These are phyloP conservation scores for Lasiosphaeria ovina DNA, from an alignment of 495 filamentous ascomycete species.

Conservation along the genomic window DNA sequence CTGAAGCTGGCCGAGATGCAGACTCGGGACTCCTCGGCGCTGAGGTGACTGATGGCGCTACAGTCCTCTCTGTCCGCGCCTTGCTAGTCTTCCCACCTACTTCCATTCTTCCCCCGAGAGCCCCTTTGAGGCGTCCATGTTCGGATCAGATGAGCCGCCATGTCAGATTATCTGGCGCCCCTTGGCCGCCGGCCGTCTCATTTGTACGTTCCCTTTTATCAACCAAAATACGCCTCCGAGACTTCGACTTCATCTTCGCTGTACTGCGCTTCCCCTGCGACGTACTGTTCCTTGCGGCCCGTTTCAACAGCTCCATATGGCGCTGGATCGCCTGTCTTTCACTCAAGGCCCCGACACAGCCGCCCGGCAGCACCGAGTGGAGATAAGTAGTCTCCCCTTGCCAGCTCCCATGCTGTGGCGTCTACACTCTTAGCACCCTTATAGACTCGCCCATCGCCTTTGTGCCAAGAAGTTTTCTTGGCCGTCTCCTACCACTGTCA, in stretches of 20 bases:
- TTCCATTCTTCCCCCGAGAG: neutral
- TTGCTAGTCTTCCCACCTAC: neutral
- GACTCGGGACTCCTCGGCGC: neutral
- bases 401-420: constrained; percentile 4
- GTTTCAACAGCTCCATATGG: constrained; percentile 38
- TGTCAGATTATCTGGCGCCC: neutral
- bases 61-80: neutral
- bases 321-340: constrained; percentile 34
- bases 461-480: neutral
- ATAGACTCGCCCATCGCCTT: neutral
- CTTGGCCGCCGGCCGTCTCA: neutral
- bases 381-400: constrained; percentile 8
- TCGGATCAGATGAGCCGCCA: neutral
- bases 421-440: constrained; percentile 5
- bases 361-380: neutral
- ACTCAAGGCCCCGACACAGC: constrained; percentile 8
- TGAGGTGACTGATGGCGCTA: neutral
- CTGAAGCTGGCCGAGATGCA: neutral
- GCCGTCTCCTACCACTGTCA: constrained; percentile 4
- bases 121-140: neutral
- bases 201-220: neutral
- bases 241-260: neutral
- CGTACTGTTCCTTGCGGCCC: constrained; percentile 28
- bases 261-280: constrained; percentile 24
- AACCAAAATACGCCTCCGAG: neutral